These are phyloP conservation scores for Gaeumannomyces tritici DNA, from an alignment of 2,329 filamentous ascomycete genomes.

Conservation along the genomic window DNA sequence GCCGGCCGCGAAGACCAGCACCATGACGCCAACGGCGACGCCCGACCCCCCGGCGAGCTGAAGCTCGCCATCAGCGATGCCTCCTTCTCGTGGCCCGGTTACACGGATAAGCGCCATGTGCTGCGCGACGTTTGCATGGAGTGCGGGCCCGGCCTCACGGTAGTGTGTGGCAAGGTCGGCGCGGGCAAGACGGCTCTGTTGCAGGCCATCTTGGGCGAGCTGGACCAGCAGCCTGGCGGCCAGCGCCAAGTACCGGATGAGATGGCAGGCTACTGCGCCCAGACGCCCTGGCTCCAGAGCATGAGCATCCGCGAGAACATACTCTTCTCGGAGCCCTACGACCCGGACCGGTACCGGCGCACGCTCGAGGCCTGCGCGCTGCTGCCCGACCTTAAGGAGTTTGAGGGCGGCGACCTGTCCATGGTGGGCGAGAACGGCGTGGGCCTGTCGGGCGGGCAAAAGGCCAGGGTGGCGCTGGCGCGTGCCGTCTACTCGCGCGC, in stretches of 20 bases:
- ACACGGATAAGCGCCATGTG: constrained; percentile 32
- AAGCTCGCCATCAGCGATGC: constrained; percentile 51
- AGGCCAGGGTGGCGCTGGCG: constrained; percentile 52
- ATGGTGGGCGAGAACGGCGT: constrained; percentile 54
- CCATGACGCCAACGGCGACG: neutral
- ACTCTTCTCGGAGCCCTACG: constrained; percentile 46
- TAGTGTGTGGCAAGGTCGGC: constrained; percentile 50
- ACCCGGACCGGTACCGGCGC: constrained; percentile 44
- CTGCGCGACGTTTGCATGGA: constrained; percentile 34
- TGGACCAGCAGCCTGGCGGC: constrained; percentile 52
- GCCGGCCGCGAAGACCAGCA: constrained; percentile 21
- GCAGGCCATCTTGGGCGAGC: constrained; percentile 48
- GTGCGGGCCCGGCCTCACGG: constrained; percentile 40
- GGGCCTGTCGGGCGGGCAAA: constrained; percentile 54
- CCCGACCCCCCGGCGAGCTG: constrained; percentile 14
- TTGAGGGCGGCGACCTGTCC: constrained; percentile 47
- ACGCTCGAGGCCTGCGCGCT: constrained; percentile 54
- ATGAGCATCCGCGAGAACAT: constrained; percentile 59
- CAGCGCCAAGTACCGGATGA: constrained; percentile 34
- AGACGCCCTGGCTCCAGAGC: constrained; percentile 56
- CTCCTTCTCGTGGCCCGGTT: constrained; percentile 73
- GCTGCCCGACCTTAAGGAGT: constrained; percentile 42
- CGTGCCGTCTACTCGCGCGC: constrained; percentile 51
- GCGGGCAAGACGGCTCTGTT: constrained; percentile 53
- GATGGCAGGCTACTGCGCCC: constrained; percentile 45